These are phyloP conservation scores for Tillandsia fasciculata DNA, from an alignment of 176 grass and related monocot species.

Conservation along the genomic window DNA sequence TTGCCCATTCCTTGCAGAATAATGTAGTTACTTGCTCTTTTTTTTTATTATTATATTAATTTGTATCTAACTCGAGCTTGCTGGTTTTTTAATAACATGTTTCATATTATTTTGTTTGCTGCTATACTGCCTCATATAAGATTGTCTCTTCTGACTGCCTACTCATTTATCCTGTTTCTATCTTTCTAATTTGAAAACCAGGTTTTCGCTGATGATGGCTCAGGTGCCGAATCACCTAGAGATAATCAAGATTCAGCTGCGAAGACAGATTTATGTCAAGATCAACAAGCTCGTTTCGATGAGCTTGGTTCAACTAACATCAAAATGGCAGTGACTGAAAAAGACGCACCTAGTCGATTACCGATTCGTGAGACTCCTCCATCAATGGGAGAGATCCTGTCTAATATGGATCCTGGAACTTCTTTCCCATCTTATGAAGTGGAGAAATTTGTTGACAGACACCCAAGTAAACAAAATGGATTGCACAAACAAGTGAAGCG, in stretches of 20 bases:
- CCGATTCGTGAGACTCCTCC: slow-evolving; percentile 29
- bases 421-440: slow-evolving; percentile 44
- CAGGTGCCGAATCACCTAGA: slow-evolving; percentile 43
- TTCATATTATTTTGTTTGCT: not conserved
- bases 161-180: not conserved
- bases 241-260: slow-evolving; percentile 32
- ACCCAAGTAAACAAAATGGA: slow-evolving; percentile 59
- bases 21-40: not conserved
- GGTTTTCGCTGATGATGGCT: slow-evolving; percentile 50
- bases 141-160: slow-evolving; percentile 13
- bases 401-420: slow-evolving; percentile 76
- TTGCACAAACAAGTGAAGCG: slow-evolving; percentile 49
- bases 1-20: not conserved
- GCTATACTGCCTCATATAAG: not conserved
- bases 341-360: slow-evolving; percentile 29
- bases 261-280: slow-evolving; percentile 40
- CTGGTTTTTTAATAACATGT: not conserved
- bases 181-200: slow-evolving; percentile 30
- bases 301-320: slow-evolving; percentile 32
- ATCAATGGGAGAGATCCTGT: slow-evolving; percentile 96
- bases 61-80: not conserved
- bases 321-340: slow-evolving; percentile 38
- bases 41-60: not conserved
- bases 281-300: slow-evolving; percentile 16
- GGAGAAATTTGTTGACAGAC: slow-evolving; percentile 56